These are phyloP conservation scores for Retiboletus flavoniger DNA, from an alignment of 1,284 basidiomycete species.

Conservation along the genomic window DNA sequence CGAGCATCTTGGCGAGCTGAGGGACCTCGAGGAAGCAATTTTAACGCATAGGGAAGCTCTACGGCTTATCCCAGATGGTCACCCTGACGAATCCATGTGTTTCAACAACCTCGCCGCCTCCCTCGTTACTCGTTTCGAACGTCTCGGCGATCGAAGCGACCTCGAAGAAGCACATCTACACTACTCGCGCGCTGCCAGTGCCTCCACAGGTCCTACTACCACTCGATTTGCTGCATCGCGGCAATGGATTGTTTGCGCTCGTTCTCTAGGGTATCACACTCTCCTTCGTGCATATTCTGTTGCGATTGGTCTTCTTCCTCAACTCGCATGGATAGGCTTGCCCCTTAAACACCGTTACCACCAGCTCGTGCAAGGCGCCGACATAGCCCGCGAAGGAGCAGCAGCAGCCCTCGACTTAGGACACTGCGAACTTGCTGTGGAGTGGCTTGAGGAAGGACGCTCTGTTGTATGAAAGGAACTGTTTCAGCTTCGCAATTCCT, in stretches of 20 bases:
- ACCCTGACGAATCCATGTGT: too few species aligned
- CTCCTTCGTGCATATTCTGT: constrained; percentile 1
- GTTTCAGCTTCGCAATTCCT: constrained; percentile 1
- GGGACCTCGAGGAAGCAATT: too few species aligned
- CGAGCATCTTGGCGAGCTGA: not conserved
- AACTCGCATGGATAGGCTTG: constrained; percentile 2
- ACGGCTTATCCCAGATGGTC: too few species aligned
- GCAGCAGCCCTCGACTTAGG: not conserved
- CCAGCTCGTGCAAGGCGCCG: not conserved
- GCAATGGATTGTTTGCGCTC: not conserved
- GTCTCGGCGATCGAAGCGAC: too few species aligned
- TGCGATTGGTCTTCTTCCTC: constrained; percentile 1
- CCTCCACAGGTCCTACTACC: not conserved
- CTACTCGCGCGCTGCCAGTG: not conserved
- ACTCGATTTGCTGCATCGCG: not conserved
- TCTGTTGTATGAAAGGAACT: not conserved
- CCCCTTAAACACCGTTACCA: not conserved
- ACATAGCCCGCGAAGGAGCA: not conserved
- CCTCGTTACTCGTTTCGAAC: too few species aligned
- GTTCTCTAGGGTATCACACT: not conserved
- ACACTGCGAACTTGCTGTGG: not conserved
- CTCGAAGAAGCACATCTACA: not conserved
- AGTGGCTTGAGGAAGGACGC: constrained; percentile 1
- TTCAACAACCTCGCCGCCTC: too few species aligned
- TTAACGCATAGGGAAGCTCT: too few species aligned